Evolutionary conservation across 2,329 filamentous ascomycete genomes (phyloP).

Genomic region (Talaromyces albobiverticillius): DNA sequence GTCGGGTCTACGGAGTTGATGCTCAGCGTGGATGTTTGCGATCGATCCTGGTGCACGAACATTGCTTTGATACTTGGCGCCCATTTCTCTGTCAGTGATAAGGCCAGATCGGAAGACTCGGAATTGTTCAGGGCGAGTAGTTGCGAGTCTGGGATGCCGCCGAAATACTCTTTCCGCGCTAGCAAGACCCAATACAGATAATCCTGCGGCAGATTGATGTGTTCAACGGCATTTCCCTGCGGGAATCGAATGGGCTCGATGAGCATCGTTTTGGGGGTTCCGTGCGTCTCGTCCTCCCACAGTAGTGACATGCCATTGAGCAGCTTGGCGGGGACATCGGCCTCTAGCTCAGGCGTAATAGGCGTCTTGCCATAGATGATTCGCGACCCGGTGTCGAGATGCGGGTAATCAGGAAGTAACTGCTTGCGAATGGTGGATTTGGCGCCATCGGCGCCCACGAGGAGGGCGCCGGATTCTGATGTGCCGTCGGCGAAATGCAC

Average conservation of each 20-base stretch:
- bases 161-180: constrained; percentile 11
- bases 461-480: constrained; percentile 26
- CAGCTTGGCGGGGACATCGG: constrained; percentile 11
- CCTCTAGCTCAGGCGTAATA: constrained; percentile 15
- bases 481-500: constrained; percentile 35
- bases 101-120: constrained; percentile 18
- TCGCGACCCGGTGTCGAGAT: constrained; percentile 37
- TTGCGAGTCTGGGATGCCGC: constrained; percentile 14
- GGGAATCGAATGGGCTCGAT: constrained; percentile 22
- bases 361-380: constrained; percentile 43
- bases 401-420: constrained; percentile 31
- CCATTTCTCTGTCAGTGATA: constrained; percentile 25
- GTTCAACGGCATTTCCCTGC: constrained; percentile 10
- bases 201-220: constrained; percentile 18
- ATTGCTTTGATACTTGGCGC: constrained; percentile 21
- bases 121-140: constrained; percentile 15
- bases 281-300: constrained; percentile 13
- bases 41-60: constrained; percentile 26
- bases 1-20: constrained; percentile 31
- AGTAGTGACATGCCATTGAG: constrained; percentile 18
- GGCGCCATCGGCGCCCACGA: constrained; percentile 42
- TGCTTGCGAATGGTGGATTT: constrained; percentile 37
- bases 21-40: constrained; percentile 30
- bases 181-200: constrained; percentile 27
- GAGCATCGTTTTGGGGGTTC: constrained; percentile 17